Evolutionary conservation across 2,329 filamentous ascomycete genomes (phyloP), one percentile per base, ranked within the genome.

Genomic region (Teratosphaeriaceae sp.): DNA sequence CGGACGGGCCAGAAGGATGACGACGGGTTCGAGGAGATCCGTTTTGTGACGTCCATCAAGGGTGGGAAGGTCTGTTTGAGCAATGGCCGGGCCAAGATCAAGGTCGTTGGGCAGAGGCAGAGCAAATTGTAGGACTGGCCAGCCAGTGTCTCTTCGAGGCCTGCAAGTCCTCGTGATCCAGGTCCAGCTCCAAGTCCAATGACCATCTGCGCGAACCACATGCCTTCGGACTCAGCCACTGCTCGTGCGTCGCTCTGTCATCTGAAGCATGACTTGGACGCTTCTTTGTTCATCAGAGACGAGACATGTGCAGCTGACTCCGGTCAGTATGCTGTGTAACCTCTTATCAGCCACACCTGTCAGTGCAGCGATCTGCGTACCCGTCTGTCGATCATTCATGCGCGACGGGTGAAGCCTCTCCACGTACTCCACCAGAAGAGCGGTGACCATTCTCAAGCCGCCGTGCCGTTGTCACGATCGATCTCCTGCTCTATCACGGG

Each of bases 51-150:
- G 1, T 77, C 78, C 62, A 81, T 94, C 20, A 83, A 84, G 55
- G 80, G 82, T 23, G 87, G 85, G 23, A 94, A 92, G 74, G 80
- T 88, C 15, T 87, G 86, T 48, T 69, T 96, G 65, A 92, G 81
- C 67, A 95, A 96, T 64, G 89, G 89, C 3, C 74, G 88, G 45
- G 87, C 86, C 20, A 64, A 90, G 61, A 78, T 96, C 59, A 87
- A 78, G 74, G 70, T 78, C 45, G 74, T 74, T 40, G 75, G 68
- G 6, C 62, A 65, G 36, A 54, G 49, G 27, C 64, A 65, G 71
- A 78, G 74, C 64, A 85, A 83, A 71, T 66, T 85, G 63, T 85
- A 69, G 42, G 13, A n/a, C n/a, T n/a, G n/a, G n/a, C n/a, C 8
- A 15, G 19, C 13, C 31, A 36, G n/a, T 5, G 16, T n/a, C 8